Base-by-base conservation (phyloP, 495 filamentous ascomycete species). In the Hypoxylon fragiforme region DNA sequence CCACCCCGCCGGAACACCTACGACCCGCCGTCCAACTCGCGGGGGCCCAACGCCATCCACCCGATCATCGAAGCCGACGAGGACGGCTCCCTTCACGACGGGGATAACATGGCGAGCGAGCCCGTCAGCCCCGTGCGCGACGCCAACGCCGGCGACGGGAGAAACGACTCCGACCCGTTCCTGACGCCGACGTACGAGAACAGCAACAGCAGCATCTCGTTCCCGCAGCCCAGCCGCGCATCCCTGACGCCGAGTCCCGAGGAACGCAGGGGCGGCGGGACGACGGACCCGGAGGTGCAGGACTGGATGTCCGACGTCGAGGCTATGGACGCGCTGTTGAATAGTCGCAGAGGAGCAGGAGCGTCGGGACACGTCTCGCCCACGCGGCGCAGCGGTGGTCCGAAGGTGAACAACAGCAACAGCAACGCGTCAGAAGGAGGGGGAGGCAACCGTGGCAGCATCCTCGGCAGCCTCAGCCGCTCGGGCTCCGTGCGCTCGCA, bases 41-140 rank as follows among this genome's bases (percentile, higher is more conserved):
- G 58, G 36, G 63, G 58, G 22, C 15, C 61, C 0, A 69, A 70
- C 7, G 63, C 65, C 7, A 83, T 84, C 52, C 77, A 81, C 50
- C 81, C 81, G 0, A 84, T 84, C 40, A 76, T 79, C 45, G 81
- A 84, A 53, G 77, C 79, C 0, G 84, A 88, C 43, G 91, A 95
- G 32, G 89, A 91, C 42, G 83, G 81, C 22, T 66, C 76, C 7
- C 67, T 65, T 16, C 77, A 77, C 60, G 68, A 46, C 50, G 65
- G 54, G 12, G 65, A 50, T 12, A 57, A 54, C 46, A 65, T 60
- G 14, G 42, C 57, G 1, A 58, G 54, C 30, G 62, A 60, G 46
- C 61, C 61, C 15, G 41, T 51, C n/a, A 62, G 54, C 30, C 57
- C 64, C 1, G 3, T 54, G 12, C 61, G 54, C 7, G 57, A 60